These are phyloP conservation scores for Geopyxis carbonaria DNA, from an alignment of 495 filamentous ascomycete species.

Conservation along the genomic window DNA sequence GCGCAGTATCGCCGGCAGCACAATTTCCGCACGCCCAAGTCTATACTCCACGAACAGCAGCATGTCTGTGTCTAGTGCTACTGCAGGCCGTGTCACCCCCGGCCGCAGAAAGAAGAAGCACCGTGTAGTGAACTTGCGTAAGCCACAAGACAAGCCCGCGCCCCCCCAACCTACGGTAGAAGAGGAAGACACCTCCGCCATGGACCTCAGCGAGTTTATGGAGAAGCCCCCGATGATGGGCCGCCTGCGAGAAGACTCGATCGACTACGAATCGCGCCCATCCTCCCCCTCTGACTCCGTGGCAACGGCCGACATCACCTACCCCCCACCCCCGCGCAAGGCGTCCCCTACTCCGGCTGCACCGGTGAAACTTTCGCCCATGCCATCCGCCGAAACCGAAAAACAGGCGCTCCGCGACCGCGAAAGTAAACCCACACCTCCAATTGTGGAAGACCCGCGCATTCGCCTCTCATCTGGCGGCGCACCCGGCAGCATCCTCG, in stretches of 20 bases:
- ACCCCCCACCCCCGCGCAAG: constrained; percentile 15
- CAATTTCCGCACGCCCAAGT: constrained; percentile 32
- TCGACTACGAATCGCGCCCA: constrained; percentile 8
- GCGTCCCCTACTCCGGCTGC: constrained; percentile 7
- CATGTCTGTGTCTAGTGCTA: constrained; percentile 21
- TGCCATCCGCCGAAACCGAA: constrained; percentile 10
- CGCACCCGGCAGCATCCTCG: constrained; percentile 39
- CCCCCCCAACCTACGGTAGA: constrained; percentile 4
- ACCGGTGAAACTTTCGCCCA: constrained; percentile 7
- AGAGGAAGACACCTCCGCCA: constrained; percentile 1
- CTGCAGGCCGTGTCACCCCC: constrained; percentile 38
- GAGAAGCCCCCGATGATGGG: constrained; percentile 2
- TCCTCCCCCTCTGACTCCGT: constrained; percentile 18
- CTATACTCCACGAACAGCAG: constrained; percentile 32
- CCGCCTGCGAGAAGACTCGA: constrained; percentile 9
- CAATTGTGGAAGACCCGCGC: too few species aligned
- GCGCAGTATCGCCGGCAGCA: constrained; percentile 31
- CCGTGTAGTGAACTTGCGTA: constrained; percentile 79
- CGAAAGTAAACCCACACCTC: constrained; percentile 25
- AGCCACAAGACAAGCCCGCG: constrained; percentile 23
- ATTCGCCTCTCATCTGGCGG: constrained; percentile 26
- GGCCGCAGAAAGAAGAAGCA: constrained; percentile 60
- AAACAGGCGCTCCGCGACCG: constrained; percentile 12
- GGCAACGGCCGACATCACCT: constrained; percentile 16
- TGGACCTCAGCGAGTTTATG: constrained; percentile 8